Evolutionary conservation across 1,284 basidiomycete species (phyloP), one percentile per base, ranked within the genome.

Genomic region (Cryptococcus jaspeensis): DNA sequence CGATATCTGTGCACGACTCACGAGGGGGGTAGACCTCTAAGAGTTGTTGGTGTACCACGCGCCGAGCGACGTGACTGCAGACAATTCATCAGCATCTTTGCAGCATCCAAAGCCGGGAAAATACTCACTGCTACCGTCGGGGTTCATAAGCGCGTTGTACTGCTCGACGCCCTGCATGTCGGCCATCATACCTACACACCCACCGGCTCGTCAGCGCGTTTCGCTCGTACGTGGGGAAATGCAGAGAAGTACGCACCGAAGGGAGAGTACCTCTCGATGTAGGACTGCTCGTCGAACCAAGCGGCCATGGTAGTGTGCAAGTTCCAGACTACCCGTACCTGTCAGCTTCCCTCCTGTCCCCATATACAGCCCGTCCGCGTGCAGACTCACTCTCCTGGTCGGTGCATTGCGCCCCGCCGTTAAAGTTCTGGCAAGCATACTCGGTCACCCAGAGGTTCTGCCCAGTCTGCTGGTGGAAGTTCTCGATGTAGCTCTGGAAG

Each of bases 101-200:
- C 9, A 32, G 5, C 5, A 5, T 4, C 28, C 28, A 32, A 4
- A 32, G 8, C 9, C 13, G 28, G 23, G 15, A 39, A 15, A 43
- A 22, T 20, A 61, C 69, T 61, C 53, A 71, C 70, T 74, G 51
- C 42, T 38, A 18, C 75, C 75, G 38, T 58, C 57, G 5, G 63
- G 55, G 61, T 69, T 65, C 75, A 79, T 78, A 48, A 78, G 79
- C 51, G 79, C 74, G 76, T 91, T 88, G 45, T 77, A 71, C 25
- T 77, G 64, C 79, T 88, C 86, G 69, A 90, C 87, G 52, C 84
- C 83, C 58, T 81, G 79, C 82, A 92, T 82, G 69, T 88, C 76
- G 58, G 82, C 70, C 84, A 89, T 85, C 49, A 82, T 78, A 71
- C 85, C 87, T 87, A 45, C n/a, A 82, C 78, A 71, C 85, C 87